These are phyloP conservation scores for Hypoxylon lenormandii DNA, from an alignment of 495 filamentous ascomycete genomes.

Conservation along the genomic window DNA sequence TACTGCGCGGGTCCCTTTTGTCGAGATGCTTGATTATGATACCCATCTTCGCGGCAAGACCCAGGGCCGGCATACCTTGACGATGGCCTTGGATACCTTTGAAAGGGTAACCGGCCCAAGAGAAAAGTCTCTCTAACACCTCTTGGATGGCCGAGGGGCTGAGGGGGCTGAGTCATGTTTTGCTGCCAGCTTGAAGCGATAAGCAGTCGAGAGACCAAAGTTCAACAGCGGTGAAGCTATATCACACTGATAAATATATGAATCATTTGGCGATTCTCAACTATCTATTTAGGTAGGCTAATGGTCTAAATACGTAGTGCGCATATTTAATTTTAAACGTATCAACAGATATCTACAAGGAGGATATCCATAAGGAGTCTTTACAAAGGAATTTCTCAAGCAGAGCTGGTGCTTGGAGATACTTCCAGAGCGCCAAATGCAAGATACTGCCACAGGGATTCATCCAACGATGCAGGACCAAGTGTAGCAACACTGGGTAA, in stretches of 20 bases:
- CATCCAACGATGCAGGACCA: neutral
- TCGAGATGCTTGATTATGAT: slow-evolving; percentile 97
- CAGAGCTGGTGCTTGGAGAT: no score
- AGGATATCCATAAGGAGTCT: no score
- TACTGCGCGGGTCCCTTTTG: slow-evolving; percentile 85
- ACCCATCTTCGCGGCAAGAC: slow-evolving; percentile 89
- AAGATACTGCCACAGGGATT: neutral
- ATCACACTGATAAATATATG: neutral
- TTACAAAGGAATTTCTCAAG: no score
- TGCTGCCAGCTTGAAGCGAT: neutral
- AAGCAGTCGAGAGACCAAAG: neutral
- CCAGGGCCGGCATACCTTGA: slow-evolving; percentile 87
- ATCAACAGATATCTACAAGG: no score
- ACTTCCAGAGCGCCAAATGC: no score
- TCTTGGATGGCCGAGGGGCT: neutral
- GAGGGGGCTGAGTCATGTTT: no score
- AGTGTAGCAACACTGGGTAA: no score
- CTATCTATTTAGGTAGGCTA: neutral
- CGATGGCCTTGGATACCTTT: slow-evolving; percentile 91
- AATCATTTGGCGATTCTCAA: no score
- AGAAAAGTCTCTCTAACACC: slow-evolving; percentile 54
- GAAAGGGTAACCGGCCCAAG: slow-evolving; percentile 78
- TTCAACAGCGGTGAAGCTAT: neutral
- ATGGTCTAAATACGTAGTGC: no score
- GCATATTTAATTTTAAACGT: no score